Evolutionary conservation across 2,329 filamentous ascomycete species (phyloP), one percentile per base, ranked within the genome.

Genomic region (Saccharata proteae): DNA sequence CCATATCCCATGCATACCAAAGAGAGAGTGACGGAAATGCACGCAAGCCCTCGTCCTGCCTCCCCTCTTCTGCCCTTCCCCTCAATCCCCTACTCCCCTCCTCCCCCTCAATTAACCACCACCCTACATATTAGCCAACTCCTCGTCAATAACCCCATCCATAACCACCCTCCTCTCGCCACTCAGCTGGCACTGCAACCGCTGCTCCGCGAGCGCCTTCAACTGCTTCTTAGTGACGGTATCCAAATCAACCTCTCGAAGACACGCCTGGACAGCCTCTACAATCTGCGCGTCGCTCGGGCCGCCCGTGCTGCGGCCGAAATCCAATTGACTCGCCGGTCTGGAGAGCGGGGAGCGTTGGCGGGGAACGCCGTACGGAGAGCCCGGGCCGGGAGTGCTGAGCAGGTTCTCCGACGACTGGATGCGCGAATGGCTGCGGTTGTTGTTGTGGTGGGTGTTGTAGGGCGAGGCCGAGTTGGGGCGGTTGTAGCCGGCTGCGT

Each of bases 211-310:
- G 26, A 96, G 69, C 3, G 82, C 86, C 55, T 63, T 63, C 52
- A 74, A 61, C 61, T 96, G 88, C 64, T 98, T 98, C 75, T 96
- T 98, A 5, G 90, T 98, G 28, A 96, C 83, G n/a, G 72, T 88
- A 54, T 98, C 90, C 24, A 98, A 67, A 55, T 98, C 88, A 1
- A 94, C 85, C 48, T 94, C 88, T 11, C 68, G 61, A 39, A 98
- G 65, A 45, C 90, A 90, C 30, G 69, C 65, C 47, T 84, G 80
- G 39, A 96, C 88, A 2, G 82, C 80, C 38, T 92, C 81, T 12
- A 83, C 69, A 41, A 98, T 94, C 38, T 74, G 70, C 26, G 64
- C 65, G 46, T 96, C 86, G 42, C 80, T 82, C 0, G 84, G 81
- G 0, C 82, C 84, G 15, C 62, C 64, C 39, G 52, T 48, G 47